Evolutionary conservation across 1,139 yeast genomes (phyloP).

Genomic region (Tardiomyces blankii): DNA sequence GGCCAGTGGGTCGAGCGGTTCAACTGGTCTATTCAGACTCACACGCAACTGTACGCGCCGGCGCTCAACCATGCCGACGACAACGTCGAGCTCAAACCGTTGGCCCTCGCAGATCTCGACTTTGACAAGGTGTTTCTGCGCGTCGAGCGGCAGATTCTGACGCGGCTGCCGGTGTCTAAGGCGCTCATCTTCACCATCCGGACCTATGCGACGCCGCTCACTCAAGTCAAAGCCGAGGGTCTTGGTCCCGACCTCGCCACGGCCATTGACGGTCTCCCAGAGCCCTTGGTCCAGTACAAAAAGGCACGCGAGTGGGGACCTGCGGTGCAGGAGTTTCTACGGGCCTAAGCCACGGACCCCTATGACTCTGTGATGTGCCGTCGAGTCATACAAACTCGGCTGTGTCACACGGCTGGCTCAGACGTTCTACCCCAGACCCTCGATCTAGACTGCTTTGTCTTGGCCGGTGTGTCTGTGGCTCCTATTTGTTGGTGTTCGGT

Average conservation of each 20-base stretch:
- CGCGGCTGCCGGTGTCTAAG: slow-evolving; percentile 43
- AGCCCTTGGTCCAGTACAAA: slow-evolving; percentile 48
- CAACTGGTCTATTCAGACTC: slow-evolving; percentile 55
- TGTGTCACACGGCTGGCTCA: too few species aligned
- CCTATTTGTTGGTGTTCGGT: too few species aligned
- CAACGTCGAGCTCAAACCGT: slow-evolving; percentile 21
- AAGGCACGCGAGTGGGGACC: slow-evolving; percentile 53
- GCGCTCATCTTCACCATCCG: slow-evolving; percentile 50
- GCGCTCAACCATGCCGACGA: slow-evolving; percentile 36
- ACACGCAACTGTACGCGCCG: slow-evolving; percentile 39
- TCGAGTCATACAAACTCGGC: too few species aligned
- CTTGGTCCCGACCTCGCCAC: slow-evolving; percentile 31
- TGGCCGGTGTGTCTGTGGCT: too few species aligned
- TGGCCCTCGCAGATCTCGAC: slow-evolving; percentile 37
- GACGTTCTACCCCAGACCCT: too few species aligned
- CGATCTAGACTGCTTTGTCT: too few species aligned
- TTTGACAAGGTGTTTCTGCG: slow-evolving; percentile 47
- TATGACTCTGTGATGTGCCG: too few species aligned
- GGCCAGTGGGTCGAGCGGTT: slow-evolving; percentile 47
- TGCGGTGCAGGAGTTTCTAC: slow-evolving; percentile 41
- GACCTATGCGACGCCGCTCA: slow-evolving; percentile 56
- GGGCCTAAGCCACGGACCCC: neutral
- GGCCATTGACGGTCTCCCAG: slow-evolving; percentile 53
- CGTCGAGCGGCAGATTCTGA: slow-evolving; percentile 51
- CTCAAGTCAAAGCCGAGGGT: slow-evolving; percentile 43